Percentiles rank a stretch among this genome's conserved stretches.
Conservation (phyloP, 1,284 basidiomycete genomes). For the Porogramme epimiltina region DNA sequence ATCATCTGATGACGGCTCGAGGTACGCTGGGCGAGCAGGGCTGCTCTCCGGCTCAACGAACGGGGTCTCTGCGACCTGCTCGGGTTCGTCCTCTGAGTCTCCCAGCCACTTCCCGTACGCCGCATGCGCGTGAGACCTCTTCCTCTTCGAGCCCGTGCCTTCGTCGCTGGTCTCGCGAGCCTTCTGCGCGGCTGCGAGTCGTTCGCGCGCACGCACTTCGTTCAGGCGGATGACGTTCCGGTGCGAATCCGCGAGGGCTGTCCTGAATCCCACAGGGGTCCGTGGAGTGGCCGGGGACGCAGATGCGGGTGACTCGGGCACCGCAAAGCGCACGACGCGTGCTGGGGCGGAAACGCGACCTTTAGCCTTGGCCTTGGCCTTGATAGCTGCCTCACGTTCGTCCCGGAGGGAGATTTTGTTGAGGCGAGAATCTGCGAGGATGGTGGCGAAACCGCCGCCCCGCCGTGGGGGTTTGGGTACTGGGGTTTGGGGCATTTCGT, state of each 20-base stretch:
- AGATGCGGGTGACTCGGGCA: conserved; percentile 1
- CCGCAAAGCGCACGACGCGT: neutral
- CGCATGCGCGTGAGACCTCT: neutral
- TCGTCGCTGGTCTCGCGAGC: neutral
- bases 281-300: conserved; percentile 1
- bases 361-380: conserved; percentile 5
- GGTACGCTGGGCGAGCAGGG: conserved; percentile 9
- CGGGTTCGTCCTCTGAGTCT: conserved; percentile 3
- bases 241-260: conserved; percentile 47
- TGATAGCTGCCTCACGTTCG: conserved; percentile 25
- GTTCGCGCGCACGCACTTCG: conserved; percentile 14
- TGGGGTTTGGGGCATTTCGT: neutral
- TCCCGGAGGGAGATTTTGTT: conserved; percentile 38
- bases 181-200: neutral
- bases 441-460: conserved; percentile 38
- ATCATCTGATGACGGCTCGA: conserved; percentile 46
- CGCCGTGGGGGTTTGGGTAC: neutral
- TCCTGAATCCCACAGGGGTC: conserved; percentile 34
- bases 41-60: conserved; percentile 16
- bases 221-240: conserved; percentile 35
- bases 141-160: neutral
- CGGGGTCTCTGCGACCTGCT: neutral
- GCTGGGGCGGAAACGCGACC: conserved; percentile 1
- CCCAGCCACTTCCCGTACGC: neutral
- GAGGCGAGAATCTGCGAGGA: conserved; percentile 46